phyloP scores from a whole-genome alignment of 2,329 filamentous ascomycete genomes.

The Beauveria sp. region DNA sequence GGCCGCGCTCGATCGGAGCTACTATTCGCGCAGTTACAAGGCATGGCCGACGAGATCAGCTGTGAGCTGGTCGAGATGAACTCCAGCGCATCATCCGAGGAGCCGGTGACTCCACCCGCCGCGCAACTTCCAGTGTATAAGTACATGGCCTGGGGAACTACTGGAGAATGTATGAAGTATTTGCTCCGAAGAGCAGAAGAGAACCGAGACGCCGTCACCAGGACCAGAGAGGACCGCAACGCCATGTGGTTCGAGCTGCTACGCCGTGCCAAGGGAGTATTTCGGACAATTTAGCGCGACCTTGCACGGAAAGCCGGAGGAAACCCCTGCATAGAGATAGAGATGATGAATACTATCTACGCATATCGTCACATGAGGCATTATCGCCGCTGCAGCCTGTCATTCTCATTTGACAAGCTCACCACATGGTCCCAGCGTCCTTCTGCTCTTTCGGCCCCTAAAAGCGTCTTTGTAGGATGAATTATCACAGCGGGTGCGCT shows the following conservation, averaged over 20 bases:
- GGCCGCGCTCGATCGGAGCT: slow-evolving; percentile 32
- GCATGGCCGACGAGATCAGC: slow-evolving; percentile 92
- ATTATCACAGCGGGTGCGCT: neutral
- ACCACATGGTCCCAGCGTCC: neutral
- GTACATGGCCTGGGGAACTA: slow-evolving; percentile 64
- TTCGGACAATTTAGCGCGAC: slow-evolving; percentile 15
- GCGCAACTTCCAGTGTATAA: slow-evolving; percentile 56
- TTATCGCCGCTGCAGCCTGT: no score
- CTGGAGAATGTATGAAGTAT: slow-evolving; percentile 80
- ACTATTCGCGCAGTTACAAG: slow-evolving; percentile 65
- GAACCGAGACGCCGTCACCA: slow-evolving; percentile 62
- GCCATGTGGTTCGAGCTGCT: slow-evolving; percentile 56
- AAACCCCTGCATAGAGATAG: no score
- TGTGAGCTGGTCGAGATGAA: slow-evolving; percentile 45
- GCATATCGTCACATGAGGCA: no score
- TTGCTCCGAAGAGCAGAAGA: slow-evolving; percentile 57
- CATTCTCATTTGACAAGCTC: neutral
- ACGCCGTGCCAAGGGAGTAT: slow-evolving; percentile 40
- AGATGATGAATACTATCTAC: no score
- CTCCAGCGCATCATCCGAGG: slow-evolving; percentile 14
- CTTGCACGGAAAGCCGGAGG: no score
- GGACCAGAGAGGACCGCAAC: slow-evolving; percentile 53
- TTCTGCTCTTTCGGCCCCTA: no score
- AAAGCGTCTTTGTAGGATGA: neutral
- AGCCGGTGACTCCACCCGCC: neutral